Conservation (phyloP, 2,329 filamentous ascomycete genomes). For the Herpomyces periplanetae region DNA sequence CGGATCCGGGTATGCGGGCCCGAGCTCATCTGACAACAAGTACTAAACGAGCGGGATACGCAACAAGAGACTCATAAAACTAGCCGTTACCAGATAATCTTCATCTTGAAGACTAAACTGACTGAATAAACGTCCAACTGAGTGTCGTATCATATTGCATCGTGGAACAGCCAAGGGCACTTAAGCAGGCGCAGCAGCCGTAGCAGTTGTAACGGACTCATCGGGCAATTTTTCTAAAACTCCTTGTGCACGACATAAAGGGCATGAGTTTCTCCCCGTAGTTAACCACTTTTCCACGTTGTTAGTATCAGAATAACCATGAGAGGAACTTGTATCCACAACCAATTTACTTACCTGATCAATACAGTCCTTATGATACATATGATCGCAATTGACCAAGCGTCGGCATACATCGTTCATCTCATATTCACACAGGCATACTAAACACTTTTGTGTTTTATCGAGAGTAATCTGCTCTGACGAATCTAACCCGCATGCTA, state of each 20-base stretch:
- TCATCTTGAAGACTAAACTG: too few relatives aligned
- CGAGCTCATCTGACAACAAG: too few relatives aligned
- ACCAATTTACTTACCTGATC: conserved; percentile 15
- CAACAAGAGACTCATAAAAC: too few relatives aligned
- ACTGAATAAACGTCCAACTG: too few relatives aligned
- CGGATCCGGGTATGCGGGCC: too few relatives aligned
- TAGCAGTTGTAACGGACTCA: conserved; percentile 4
- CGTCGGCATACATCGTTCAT: conserved; percentile 17
- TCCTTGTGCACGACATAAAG: conserved; percentile 17
- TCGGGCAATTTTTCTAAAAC: conserved; percentile 11
- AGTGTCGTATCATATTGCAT: too few relatives aligned
- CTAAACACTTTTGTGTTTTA: conserved; percentile 16
- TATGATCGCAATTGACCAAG: conserved; percentile 20
- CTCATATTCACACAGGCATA: conserved; percentile 25
- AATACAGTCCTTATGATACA: conserved; percentile 27
- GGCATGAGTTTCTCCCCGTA: conserved; percentile 22
- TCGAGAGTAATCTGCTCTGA: conserved; percentile 6
- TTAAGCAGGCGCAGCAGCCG: too few relatives aligned
- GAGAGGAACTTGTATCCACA: neutral
- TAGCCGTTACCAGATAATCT: too few relatives aligned
- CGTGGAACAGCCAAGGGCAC: too few relatives aligned
- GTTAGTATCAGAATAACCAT: neutral
- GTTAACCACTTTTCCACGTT: conserved; percentile 17
- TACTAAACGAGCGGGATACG: too few relatives aligned
- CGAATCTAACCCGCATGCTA: conserved; percentile 10